A percentile compares a stretch with the other conserved stretches of the same genome.
Evolutionary conservation across 306 rosid species (phyloP).

Genomic region (Rubus idaeus): DNA sequence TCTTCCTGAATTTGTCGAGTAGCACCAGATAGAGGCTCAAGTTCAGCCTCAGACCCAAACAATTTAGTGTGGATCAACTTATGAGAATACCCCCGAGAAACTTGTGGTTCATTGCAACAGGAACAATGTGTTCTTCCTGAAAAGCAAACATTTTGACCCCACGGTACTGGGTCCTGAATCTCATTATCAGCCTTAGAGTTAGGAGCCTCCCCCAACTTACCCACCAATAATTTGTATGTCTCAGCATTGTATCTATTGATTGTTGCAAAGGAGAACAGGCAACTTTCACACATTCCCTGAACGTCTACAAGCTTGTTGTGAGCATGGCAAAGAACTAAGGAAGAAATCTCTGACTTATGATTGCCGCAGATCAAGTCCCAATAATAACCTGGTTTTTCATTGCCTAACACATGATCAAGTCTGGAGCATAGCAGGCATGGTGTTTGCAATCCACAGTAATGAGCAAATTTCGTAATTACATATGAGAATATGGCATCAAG

Average conservation of each 20-base stretch:
- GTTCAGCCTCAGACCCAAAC: constrained; percentile 41
- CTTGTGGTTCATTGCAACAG: constrained; percentile 61
- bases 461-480: constrained; percentile 67
- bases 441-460: constrained; percentile 50
- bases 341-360: constrained; percentile 77
- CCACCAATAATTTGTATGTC: constrained; percentile 56
- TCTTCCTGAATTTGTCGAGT: constrained; percentile 29
- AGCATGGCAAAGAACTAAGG: constrained; percentile 56
- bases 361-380: constrained; percentile 66
- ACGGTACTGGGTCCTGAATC: constrained; percentile 42
- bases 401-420: constrained; percentile 80
- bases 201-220: constrained; percentile 56
- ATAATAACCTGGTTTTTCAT: constrained; percentile 54
- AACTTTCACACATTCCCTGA: constrained; percentile 71
- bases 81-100: constrained; percentile 28
- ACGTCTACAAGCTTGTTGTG: constrained; percentile 80
- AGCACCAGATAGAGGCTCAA: constrained; percentile 39
- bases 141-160: constrained; percentile 21
- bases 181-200: constrained; percentile 35
- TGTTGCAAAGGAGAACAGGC: constrained; percentile 69
- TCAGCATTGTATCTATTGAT: constrained; percentile 54
- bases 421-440: constrained; percentile 93
- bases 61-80: constrained; percentile 40
- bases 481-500: constrained; percentile 61
- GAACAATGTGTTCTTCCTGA: constrained; percentile 40